A percentile compares a stretch with the other conserved stretches of the same genome.
Conservation (phyloP, 2,329 filamentous ascomycete species). For the Fusarium sterilihyphosum region DNA sequence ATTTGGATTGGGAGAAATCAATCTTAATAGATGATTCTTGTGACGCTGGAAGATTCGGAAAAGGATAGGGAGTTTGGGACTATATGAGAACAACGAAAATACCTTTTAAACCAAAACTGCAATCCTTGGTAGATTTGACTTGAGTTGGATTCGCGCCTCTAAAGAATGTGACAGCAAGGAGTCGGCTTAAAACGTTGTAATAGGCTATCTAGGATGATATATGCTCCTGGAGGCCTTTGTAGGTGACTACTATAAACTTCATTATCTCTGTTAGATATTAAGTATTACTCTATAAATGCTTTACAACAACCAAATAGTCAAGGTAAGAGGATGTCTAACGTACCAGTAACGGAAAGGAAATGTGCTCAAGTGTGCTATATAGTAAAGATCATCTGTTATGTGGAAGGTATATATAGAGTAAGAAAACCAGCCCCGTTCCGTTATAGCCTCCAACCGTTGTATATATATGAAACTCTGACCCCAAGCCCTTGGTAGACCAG, state of each 20-base stretch:
- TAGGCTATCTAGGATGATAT: too few relatives aligned
- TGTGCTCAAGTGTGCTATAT: background rate
- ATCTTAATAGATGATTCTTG: background rate
- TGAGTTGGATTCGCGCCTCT: background rate
- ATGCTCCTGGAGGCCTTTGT: background rate
- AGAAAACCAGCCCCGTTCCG: background rate
- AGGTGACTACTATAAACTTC: background rate
- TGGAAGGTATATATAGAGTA: background rate
- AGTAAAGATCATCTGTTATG: background rate
- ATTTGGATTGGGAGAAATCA: background rate
- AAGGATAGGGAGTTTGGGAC: constrained; percentile 10
- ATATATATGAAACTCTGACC: background rate
- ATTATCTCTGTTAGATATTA: background rate
- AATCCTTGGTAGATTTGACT: too few relatives aligned
- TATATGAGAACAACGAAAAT: constrained; percentile 20
- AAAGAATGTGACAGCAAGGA: background rate
- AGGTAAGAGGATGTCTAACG: rapidly evolving
- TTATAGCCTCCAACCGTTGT: background rate
- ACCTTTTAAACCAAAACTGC: background rate
- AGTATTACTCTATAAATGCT: background rate
- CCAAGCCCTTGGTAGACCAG: background rate
- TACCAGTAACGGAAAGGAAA: background rate
- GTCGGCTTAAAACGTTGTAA: rapidly evolving
- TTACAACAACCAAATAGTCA: too few relatives aligned
- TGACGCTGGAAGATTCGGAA: background rate